Evolutionary conservation across 805 yeast species (phyloP).

Genomic region (Saccharomycopsis sp.): DNA sequence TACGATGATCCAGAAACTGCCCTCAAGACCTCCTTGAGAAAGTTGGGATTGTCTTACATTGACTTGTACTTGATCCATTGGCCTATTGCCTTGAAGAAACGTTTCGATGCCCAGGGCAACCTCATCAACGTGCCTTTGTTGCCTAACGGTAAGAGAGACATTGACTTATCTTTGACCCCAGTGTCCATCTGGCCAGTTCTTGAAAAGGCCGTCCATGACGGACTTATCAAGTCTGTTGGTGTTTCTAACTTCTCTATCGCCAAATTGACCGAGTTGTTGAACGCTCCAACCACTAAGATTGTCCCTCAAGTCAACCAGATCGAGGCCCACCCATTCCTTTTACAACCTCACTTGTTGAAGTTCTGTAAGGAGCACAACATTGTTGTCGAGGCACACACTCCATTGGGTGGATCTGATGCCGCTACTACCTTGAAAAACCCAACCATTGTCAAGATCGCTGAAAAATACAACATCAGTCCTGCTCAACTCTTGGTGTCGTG

Average conservation of each 20-base stretch:
- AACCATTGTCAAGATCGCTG: constrained; percentile 37
- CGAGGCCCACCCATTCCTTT: constrained; percentile 69
- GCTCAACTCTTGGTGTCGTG: constrained; percentile 44
- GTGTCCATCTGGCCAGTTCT: constrained; percentile 56
- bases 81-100: constrained; percentile 45
- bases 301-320: constrained; percentile 71
- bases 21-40: constrained; percentile 43
- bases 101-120: constrained; percentile 26
- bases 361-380: constrained; percentile 49
- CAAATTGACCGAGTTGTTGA: constrained; percentile 45
- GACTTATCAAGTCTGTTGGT: constrained; percentile 62
- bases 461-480: constrained; percentile 34
- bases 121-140: constrained; percentile 29
- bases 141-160: constrained; percentile 33
- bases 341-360: constrained; percentile 52
- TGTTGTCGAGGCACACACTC: constrained; percentile 68
- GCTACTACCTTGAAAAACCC: constrained; percentile 46
- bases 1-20: constrained; percentile 38
- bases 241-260: constrained; percentile 64
- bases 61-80: constrained; percentile 65
- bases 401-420: constrained; percentile 62
- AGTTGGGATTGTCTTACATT: constrained; percentile 52
- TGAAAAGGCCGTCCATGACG: constrained; percentile 51
- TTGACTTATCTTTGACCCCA: constrained; percentile 34
- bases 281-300: constrained; percentile 40